Evolutionary conservation across 2,329 filamentous ascomycete genomes (phyloP), one percentile per base, ranked within the genome.

Genomic region (Endoconidiophora laricicola): DNA sequence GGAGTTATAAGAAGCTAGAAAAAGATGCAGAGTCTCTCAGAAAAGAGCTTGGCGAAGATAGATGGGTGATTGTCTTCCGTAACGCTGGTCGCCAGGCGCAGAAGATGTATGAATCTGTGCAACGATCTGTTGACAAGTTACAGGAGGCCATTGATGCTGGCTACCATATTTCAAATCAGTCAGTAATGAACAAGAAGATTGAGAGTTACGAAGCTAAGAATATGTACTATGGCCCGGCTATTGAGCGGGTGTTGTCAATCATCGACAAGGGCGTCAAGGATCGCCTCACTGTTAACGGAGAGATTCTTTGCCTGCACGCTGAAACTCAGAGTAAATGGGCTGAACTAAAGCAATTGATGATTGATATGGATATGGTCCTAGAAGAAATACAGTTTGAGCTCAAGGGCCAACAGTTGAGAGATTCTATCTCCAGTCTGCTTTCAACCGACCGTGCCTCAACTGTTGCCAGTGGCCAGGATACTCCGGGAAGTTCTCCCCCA

Each of bases 261-360:
- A 95, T 96, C 46, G 86, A 95, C 58, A 90, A 86, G 61, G 91
- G 91, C n/a, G 83, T 96, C 59, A 84, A 85, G 61, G 87, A 96
- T 60, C 79, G 91, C n/a, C 70, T 95, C 46, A 96, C 91, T 0
- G 86, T 96, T 50, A 96, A 98, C 60, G 91, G 91, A 42, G 91
- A 96, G 65, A 91, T 96, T 55, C 65, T 96, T 24, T 78, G 87
- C 42, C 70, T 96, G 29, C 82, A 94, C 59, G 76, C 79, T 5
- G 88, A 96, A 58, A 83, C 95, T 68, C 81, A 86, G 59, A 72
- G 78, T n/a, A 81, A 82, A 58, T 93, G 88, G 77, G 76, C 81
- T 56, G 74, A 76, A 3, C 68, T 95, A 47, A 86, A 87, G 60
- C 72, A 74, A 12, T 78, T 84, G 55, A 90, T 91, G 68, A 74